Conservation (phyloP, 2,329 filamentous ascomycete genomes). For the Aureobasidium sp. region DNA sequence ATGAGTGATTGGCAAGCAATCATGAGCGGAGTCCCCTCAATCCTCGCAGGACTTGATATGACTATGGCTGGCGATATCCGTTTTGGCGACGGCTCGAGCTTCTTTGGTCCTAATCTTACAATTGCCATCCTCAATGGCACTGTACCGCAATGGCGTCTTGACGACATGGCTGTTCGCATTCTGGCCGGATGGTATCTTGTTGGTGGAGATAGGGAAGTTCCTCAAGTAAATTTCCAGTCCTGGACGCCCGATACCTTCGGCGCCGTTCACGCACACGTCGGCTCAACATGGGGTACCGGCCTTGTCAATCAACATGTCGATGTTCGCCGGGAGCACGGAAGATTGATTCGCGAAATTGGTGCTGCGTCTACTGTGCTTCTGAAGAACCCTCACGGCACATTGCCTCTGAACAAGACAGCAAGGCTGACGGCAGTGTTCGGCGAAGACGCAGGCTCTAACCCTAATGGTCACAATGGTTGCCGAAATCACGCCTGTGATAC, state of each 20-base stretch:
- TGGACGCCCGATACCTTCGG: conserved; percentile 51
- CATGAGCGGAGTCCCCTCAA: conserved; percentile 54
- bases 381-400: conserved; percentile 34
- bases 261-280: conserved; percentile 53
- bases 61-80: conserved; percentile 48
- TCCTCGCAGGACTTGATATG: conserved; percentile 55
- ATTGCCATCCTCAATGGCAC: conserved; percentile 20
- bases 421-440: conserved; percentile 42
- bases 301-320: conserved; percentile 67
- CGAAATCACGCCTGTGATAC: conserved; percentile 35
- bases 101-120: conserved; percentile 21
- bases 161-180: conserved; percentile 35
- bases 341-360: conserved; percentile 58
- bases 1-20: conserved; percentile 60
- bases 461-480: conserved; percentile 39
- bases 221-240: conserved; percentile 38
- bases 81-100: conserved; percentile 17
- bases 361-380: conserved; percentile 40
- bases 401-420: conserved; percentile 37
- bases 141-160: conserved; percentile 27
- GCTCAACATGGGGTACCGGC: conserved; percentile 39
- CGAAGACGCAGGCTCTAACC: conserved; percentile 36
- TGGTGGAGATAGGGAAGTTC: conserved; percentile 38
- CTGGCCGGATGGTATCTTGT: conserved; percentile 42
- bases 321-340: conserved; percentile 63